These are phyloP conservation scores for Leccinum rimulosum DNA, from an alignment of 768 basidiomycete genomes.

Conservation along the genomic window DNA sequence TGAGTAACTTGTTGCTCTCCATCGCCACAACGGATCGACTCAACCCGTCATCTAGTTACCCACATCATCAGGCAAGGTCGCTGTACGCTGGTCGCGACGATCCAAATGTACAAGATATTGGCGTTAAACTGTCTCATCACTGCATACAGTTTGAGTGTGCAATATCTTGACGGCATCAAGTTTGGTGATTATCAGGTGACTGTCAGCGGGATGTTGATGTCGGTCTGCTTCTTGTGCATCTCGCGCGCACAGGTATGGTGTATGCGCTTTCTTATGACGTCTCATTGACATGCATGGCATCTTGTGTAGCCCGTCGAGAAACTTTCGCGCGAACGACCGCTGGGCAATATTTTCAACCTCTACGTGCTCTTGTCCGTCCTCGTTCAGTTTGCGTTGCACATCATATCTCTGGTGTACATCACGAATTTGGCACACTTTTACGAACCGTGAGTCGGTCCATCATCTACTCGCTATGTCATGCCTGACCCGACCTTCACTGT, in stretches of 20 bases:
- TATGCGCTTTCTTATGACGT: background rate
- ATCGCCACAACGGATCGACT: background rate
- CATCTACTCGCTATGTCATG: background rate
- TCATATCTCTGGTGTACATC: conserved; percentile 87
- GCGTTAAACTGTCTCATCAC: conserved; percentile 97
- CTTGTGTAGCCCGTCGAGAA: conserved; percentile 93
- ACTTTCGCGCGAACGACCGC: conserved; percentile 87
- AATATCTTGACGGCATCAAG: conserved; percentile 98
- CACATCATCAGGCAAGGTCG: conserved; percentile 98
- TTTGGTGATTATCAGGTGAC: conserved; percentile 99
- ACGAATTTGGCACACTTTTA: conserved; percentile 76
- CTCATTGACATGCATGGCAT: conserved; percentile 1
- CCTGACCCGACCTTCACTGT: background rate
- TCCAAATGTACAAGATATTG: conserved; percentile 99
- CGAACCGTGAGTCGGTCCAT: conserved; percentile 62
- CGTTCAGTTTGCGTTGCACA: conserved; percentile 92
- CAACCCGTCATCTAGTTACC: conserved; percentile 55
- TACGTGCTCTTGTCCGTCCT: conserved; percentile 93
- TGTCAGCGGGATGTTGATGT: conserved; percentile 91
- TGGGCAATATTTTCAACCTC: conserved; percentile 95
- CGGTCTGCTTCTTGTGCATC: conserved; percentile 97
- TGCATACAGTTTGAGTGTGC: conserved; percentile 96
- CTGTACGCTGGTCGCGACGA: conserved; percentile 96
- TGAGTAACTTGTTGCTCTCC: conserved; percentile 41
- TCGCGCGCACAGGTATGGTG: conserved; percentile 86